A percentile compares a stretch with the other conserved stretches of the same genome.
phyloP scores from a whole-genome alignment of 192 early-diverging fungal genomes.

The Backusella morwellensis region DNA sequence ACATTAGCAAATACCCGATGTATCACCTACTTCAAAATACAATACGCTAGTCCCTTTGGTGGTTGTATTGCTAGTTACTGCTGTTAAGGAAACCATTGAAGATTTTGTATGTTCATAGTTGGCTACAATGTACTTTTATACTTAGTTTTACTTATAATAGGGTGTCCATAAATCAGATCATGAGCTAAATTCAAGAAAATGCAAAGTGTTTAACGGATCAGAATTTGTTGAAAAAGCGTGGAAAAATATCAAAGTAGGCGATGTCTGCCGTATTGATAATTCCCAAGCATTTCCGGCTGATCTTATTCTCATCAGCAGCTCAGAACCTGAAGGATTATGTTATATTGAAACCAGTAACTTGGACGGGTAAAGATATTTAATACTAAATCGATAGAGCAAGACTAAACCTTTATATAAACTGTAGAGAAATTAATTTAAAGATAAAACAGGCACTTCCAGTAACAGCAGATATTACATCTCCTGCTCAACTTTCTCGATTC shows the following conservation, averaged over 20 bases:
- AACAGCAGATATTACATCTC: conserved; percentile 69
- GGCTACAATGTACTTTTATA: background rate
- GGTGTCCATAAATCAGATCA: conserved; percentile 80
- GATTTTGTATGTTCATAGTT: conserved; percentile 51
- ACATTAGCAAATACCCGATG: conserved; percentile 84
- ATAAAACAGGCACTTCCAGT: conserved; percentile 86
- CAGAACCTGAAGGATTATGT: conserved; percentile 90
- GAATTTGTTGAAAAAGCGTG: conserved; percentile 78
- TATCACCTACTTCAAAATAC: conserved; percentile 89
- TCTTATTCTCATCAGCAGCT: conserved; percentile 80
- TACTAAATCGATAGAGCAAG: conserved; percentile 4
- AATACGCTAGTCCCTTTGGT: conserved; percentile 79
- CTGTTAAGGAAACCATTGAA: conserved; percentile 88
- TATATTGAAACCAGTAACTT: conserved; percentile 97
- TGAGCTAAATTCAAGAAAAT: conserved; percentile 68
- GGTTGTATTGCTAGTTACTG: conserved; percentile 81
- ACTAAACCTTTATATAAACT: background rate
- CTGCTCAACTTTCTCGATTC: conserved; percentile 58
- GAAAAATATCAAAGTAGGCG: conserved; percentile 83
- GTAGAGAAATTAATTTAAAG: conserved; percentile 91
- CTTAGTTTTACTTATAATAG: conserved; percentile 20
- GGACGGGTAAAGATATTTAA: conserved; percentile 54
- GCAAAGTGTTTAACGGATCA: conserved; percentile 58
- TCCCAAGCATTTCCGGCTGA: conserved; percentile 90
- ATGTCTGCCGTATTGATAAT: conserved; percentile 87